phyloP scores from a whole-genome alignment of 495 filamentous ascomycete species.

The Talaromyces nanjingensis region DNA sequence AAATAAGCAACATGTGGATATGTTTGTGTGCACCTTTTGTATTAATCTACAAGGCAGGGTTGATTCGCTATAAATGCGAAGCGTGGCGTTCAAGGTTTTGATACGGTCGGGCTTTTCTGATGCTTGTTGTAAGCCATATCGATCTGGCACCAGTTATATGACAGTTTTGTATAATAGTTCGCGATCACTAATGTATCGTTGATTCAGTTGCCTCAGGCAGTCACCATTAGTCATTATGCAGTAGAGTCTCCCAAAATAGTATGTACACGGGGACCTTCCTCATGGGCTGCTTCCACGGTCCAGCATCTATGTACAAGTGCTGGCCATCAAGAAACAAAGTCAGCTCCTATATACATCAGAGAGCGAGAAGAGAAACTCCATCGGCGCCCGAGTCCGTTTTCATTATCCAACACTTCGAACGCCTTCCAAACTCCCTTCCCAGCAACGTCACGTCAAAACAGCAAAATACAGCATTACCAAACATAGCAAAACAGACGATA shows the following conservation, averaged over 20 bases:
- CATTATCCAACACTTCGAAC: background rate
- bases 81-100: slow-evolving; percentile 7
- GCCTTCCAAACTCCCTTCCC: background rate
- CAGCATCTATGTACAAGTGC: background rate
- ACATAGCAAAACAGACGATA: background rate
- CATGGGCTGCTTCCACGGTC: background rate
- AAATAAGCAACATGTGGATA: background rate
- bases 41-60: background rate
- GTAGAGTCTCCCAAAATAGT: background rate
- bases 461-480: background rate
- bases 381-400: background rate
- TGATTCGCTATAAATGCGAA: slow-evolving; percentile 1
- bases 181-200: background rate
- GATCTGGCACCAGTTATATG: background rate
- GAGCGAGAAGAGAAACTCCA: background rate
- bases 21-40: background rate
- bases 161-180: background rate
- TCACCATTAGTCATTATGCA: slow-evolving; percentile 1
- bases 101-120: slow-evolving; percentile 1
- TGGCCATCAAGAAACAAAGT: background rate
- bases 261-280: slow-evolving; percentile 2
- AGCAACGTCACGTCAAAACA: background rate
- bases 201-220: background rate
- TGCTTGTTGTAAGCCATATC: background rate
- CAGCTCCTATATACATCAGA: slow-evolving; percentile 1